phyloP scores from a whole-genome alignment of 805 yeast genomes.

The Lipomyces spencermartinsiae region DNA sequence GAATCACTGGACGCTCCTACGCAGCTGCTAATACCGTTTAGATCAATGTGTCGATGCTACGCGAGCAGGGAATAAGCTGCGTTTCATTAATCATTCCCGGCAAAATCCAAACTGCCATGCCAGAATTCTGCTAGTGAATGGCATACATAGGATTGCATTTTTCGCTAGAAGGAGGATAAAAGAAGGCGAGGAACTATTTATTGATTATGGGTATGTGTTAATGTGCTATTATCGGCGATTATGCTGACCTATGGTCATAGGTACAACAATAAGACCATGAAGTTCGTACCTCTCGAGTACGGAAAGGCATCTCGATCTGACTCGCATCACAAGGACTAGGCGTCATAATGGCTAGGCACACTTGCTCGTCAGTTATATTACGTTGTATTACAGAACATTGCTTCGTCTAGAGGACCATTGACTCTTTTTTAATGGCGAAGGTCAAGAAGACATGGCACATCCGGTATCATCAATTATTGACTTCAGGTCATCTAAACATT shows the following conservation, averaged over 20 bases:
- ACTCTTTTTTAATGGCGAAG: too few species aligned
- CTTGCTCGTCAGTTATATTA: too few species aligned
- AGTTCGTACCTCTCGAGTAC: constrained; percentile 33
- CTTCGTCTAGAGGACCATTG: background rate
- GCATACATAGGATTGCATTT: constrained; percentile 35
- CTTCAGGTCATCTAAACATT: too few species aligned
- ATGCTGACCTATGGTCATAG: constrained; percentile 5
- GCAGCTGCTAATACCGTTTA: constrained; percentile 1
- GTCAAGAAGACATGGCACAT: too few species aligned
- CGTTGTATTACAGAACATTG: background rate
- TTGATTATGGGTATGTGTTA: constrained; percentile 31
- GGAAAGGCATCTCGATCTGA: constrained; percentile 1
- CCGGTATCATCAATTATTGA: too few species aligned
- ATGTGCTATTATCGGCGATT: background rate
- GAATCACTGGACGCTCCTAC: background rate
- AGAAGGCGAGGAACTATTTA: constrained; percentile 36
- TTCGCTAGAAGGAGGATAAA: constrained; percentile 30
- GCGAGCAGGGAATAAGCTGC: constrained; percentile 34
- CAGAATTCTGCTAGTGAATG: constrained; percentile 34
- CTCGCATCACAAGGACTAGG: background rate
- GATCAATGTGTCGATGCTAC: constrained; percentile 37
- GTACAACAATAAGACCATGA: constrained; percentile 35
- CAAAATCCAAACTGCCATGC: constrained; percentile 35
- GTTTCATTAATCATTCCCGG: constrained; percentile 36
- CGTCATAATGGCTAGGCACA: background rate